A percentile compares a stretch with the other conserved stretches of the same genome.
These are phyloP conservation scores for Boletus tomentosulus DNA, from an alignment of 768 basidiomycete species.

Conservation along the genomic window DNA sequence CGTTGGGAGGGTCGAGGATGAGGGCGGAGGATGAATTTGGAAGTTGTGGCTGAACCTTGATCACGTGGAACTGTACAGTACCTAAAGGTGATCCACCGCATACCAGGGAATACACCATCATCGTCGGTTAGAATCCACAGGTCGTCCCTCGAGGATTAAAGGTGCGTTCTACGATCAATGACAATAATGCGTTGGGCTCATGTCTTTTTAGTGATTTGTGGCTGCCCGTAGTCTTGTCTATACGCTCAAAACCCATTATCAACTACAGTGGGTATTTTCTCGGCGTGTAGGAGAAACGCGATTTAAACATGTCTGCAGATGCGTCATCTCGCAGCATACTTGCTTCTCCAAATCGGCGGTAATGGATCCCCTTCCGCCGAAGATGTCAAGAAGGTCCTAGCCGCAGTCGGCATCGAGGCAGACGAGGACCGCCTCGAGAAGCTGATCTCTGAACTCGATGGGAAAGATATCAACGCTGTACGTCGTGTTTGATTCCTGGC, in stretches of 20 bases:
- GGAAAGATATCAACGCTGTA: conserved; percentile 84
- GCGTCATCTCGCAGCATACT: conserved; percentile 93
- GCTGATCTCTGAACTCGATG: conserved; percentile 85
- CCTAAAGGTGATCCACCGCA: conserved; percentile 4
- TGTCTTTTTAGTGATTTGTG: conserved; percentile 75
- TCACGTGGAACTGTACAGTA: conserved; percentile 65
- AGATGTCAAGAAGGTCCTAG: conserved; percentile 87
- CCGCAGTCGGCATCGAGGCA: conserved; percentile 81
- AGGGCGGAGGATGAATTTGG: conserved; percentile 30
- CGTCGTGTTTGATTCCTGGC: conserved; percentile 19
- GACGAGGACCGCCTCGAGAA: conserved; percentile 77
- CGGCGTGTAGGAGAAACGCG: background rate
- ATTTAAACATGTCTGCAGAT: conserved; percentile 44
- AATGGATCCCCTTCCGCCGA: conserved; percentile 80
- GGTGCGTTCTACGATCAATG: conserved; percentile 26
- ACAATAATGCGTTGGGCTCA: background rate
- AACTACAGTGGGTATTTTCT: conserved; percentile 41
- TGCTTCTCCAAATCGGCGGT: conserved; percentile 93
- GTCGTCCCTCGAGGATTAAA: conserved; percentile 93
- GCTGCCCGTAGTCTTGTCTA: conserved; percentile 59
- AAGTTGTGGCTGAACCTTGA: conserved; percentile 38
- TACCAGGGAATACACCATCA: conserved; percentile 25
- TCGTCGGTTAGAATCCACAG: conserved; percentile 87
- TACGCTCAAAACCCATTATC: conserved; percentile 27
- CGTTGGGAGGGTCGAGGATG: conserved; percentile 25